Evolutionary conservation across 1,284 basidiomycete genomes (phyloP).

Genomic region (Marasmius oreades): DNA sequence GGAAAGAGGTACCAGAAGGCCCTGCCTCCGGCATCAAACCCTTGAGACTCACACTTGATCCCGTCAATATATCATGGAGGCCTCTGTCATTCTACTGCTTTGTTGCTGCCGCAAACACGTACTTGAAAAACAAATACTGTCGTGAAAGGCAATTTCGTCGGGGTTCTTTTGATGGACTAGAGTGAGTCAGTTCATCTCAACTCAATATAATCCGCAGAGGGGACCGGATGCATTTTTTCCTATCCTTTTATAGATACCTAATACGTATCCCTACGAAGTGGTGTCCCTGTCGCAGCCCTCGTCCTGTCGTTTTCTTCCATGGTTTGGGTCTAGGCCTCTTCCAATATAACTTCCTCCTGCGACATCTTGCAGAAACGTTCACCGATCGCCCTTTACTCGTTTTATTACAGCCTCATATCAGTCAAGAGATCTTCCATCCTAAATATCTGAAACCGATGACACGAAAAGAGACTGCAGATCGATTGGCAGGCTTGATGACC

Average conservation of each 20-base stretch:
- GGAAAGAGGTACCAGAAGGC: constrained; percentile 61
- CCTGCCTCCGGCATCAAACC: constrained; percentile 53
- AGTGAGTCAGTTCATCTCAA: constrained; percentile 41
- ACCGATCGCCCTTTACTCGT: constrained; percentile 75
- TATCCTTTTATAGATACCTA: constrained; percentile 54
- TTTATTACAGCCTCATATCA: constrained; percentile 80
- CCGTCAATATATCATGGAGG: constrained; percentile 63
- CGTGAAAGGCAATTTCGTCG: constrained; percentile 46
- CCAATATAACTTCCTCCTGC: constrained; percentile 57
- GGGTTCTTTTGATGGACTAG: constrained; percentile 52
- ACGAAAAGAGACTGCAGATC: constrained; percentile 54
- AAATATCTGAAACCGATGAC: constrained; percentile 69
- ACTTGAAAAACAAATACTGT: constrained; percentile 43
- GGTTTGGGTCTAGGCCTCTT: constrained; percentile 81
- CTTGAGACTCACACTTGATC: constrained; percentile 78
- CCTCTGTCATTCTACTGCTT: constrained; percentile 73
- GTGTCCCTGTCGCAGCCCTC: constrained; percentile 48
- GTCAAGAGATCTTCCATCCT: constrained; percentile 79
- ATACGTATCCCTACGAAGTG: constrained; percentile 67
- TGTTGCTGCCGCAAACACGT: constrained; percentile 53
- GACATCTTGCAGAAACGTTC: constrained; percentile 48
- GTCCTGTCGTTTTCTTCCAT: constrained; percentile 82
- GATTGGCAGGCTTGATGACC: constrained; percentile 57
- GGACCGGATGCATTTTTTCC: not conserved
- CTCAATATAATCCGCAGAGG: not conserved